phyloP scores from a whole-genome alignment of 129 eudicot genomes.

The Pittosporum tobira region DNA sequence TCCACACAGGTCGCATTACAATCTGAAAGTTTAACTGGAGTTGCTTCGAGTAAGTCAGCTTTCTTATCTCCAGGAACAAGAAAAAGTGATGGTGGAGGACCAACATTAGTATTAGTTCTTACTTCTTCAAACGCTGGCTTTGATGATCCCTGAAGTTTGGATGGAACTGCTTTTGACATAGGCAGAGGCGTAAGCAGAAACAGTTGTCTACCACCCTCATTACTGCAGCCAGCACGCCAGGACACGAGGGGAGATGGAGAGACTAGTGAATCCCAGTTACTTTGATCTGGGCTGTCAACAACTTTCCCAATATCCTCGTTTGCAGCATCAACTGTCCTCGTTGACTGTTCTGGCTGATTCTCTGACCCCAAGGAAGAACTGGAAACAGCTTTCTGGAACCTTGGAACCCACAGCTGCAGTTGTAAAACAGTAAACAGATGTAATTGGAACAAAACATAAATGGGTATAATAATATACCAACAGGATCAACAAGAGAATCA shows the following conservation, averaged over 20 bases:
- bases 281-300: slow-evolving; percentile 44
- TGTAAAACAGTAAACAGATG: neutral
- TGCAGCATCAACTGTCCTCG: slow-evolving; percentile 19
- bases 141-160: slow-evolving; percentile 35
- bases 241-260: slow-evolving; percentile 97
- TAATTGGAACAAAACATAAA: neutral
- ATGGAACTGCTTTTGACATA: slow-evolving; percentile 33
- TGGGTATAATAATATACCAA: neutral
- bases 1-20: slow-evolving; percentile 14
- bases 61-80: slow-evolving; percentile 11
- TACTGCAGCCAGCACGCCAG: slow-evolving; percentile 65
- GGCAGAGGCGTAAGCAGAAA: slow-evolving; percentile 84
- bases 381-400: slow-evolving; percentile 45
- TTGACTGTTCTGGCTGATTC: slow-evolving; percentile 28
- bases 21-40: slow-evolving; percentile 16
- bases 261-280: slow-evolving; percentile 45
- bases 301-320: slow-evolving; percentile 17
- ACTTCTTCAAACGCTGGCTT: slow-evolving; percentile 23
- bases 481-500: slow-evolving; percentile 9
- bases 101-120: slow-evolving; percentile 3
- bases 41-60: slow-evolving; percentile 12
- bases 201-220: slow-evolving; percentile 61
- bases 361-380: slow-evolving; percentile 17
- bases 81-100: slow-evolving; percentile 13
- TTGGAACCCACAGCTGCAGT: slow-evolving; percentile 81